Conservation (phyloP, 805 yeast genomes). For the Metschnikowia shivogae region DNA sequence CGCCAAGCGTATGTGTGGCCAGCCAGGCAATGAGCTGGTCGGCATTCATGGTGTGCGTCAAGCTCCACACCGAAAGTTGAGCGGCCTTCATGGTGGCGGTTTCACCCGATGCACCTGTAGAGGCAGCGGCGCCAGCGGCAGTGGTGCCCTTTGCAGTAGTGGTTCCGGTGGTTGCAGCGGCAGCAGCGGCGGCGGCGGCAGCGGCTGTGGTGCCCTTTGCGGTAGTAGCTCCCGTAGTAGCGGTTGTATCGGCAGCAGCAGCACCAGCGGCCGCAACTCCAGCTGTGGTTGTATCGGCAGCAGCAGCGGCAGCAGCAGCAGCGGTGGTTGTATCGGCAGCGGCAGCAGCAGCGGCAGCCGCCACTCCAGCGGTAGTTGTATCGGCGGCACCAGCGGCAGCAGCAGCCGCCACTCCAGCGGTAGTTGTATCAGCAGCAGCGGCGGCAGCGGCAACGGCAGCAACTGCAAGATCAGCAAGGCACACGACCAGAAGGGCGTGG, state of each 20-base stretch:
- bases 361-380: constrained; percentile 13
- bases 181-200: constrained; percentile 9
- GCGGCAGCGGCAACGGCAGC: constrained; percentile 17
- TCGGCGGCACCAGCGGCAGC: constrained; percentile 18
- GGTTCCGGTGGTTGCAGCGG: constrained; percentile 8
- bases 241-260: constrained; percentile 10
- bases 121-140: constrained; percentile 6
- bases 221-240: constrained; percentile 7
- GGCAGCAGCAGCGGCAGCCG: constrained; percentile 15
- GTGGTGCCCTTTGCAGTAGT: constrained; percentile 13
- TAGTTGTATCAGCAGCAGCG: constrained; percentile 17
- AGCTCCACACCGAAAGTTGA: constrained; percentile 11
- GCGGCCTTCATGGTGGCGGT: constrained; percentile 15
- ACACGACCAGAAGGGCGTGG: constrained; percentile 1
- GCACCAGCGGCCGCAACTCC: constrained; percentile 13
- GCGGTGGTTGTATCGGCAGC: constrained; percentile 11
- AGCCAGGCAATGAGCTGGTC: constrained; percentile 17
- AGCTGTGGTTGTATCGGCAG: constrained; percentile 10
- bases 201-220: constrained; percentile 15
- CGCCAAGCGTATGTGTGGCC: constrained; percentile 15
- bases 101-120: constrained; percentile 12
- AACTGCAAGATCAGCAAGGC: constrained; percentile 12
- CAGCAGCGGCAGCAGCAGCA: constrained; percentile 9
- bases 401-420: constrained; percentile 17
- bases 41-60: constrained; percentile 16